phyloP scores from a whole-genome alignment of 768 basidiomycete species.

The Phlebiopsis flavidoalba region DNA sequence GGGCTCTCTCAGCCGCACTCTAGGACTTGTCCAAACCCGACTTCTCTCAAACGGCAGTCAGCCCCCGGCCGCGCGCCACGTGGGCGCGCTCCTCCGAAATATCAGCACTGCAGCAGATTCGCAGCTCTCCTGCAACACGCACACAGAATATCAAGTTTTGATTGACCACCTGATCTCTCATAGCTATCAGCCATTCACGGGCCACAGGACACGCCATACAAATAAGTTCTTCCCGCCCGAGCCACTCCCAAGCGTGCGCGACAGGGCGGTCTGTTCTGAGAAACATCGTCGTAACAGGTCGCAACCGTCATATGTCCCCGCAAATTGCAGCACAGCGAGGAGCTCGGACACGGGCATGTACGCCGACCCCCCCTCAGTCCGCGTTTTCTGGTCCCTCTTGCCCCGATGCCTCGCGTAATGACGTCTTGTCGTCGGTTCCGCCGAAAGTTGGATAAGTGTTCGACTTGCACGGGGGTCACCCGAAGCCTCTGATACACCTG shows the following conservation, averaged over 20 bases:
- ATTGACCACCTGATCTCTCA: constrained; percentile 1
- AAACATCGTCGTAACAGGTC: neutral
- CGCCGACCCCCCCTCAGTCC: neutral
- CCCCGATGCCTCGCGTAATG: neutral
- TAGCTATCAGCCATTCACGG: constrained; percentile 8
- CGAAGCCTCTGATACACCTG: constrained; percentile 41
- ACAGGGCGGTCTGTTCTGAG: neutral
- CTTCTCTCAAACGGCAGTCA: constrained; percentile 18
- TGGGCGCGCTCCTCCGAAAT: neutral
- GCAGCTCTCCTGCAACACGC: neutral
- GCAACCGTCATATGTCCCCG: neutral
- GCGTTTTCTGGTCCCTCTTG: neutral
- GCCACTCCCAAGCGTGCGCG: neutral
- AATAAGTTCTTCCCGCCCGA: neutral
- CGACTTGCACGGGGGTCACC: constrained; percentile 41
- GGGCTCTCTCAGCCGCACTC: constrained; percentile 5
- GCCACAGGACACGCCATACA: neutral
- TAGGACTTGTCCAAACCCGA: neutral
- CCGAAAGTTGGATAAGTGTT: constrained; percentile 44
- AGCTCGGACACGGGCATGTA: neutral
- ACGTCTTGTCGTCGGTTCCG: neutral
- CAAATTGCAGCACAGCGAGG: neutral
- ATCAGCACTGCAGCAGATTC: neutral
- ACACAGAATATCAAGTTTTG: constrained; percentile 6
- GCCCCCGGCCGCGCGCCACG: constrained; percentile 21